These are phyloP conservation scores for barley (Hordeum vulgare) DNA, from an alignment of 176 grass and related monocot genomes.

Conservation along the genomic window DNA sequence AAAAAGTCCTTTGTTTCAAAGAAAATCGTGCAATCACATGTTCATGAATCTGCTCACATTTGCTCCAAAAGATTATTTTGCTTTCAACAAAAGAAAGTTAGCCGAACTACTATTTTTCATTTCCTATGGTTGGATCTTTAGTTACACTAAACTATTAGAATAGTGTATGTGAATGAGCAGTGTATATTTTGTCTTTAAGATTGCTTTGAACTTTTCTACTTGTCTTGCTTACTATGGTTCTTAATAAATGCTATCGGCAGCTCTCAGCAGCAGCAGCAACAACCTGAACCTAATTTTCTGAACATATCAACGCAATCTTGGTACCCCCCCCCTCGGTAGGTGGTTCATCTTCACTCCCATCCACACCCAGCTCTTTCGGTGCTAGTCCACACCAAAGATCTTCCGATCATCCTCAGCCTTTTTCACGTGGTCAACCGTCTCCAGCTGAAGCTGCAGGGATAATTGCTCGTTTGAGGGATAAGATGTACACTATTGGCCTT, in stretches of 20 bases:
- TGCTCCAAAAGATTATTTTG: background rate
- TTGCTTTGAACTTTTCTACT: background rate
- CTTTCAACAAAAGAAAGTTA: background rate
- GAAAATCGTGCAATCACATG: background rate
- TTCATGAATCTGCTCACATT: background rate
- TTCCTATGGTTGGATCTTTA: slow-evolving; percentile 9
- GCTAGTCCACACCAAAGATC: too few species aligned
- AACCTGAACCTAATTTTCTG: slow-evolving; percentile 56
- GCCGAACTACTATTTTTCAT: background rate
- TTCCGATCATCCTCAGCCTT: too few species aligned
- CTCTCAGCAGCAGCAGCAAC: slow-evolving; percentile 30
- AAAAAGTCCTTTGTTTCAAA: background rate
- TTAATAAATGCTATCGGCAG: slow-evolving; percentile 37
- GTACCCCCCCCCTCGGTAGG: too few species aligned
- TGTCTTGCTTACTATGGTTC: background rate
- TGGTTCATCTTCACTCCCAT: too few species aligned
- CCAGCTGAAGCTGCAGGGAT: too few species aligned
- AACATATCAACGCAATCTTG: slow-evolving; percentile 66
- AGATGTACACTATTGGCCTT: too few species aligned
- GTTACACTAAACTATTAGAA: background rate
- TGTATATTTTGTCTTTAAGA: background rate
- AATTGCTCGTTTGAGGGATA: too few species aligned
- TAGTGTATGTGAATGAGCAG: background rate
- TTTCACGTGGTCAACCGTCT: too few species aligned
- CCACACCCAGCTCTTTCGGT: too few species aligned